Conservation (phyloP, 257 asterid species). For the Scutellaria baicalensis region DNA sequence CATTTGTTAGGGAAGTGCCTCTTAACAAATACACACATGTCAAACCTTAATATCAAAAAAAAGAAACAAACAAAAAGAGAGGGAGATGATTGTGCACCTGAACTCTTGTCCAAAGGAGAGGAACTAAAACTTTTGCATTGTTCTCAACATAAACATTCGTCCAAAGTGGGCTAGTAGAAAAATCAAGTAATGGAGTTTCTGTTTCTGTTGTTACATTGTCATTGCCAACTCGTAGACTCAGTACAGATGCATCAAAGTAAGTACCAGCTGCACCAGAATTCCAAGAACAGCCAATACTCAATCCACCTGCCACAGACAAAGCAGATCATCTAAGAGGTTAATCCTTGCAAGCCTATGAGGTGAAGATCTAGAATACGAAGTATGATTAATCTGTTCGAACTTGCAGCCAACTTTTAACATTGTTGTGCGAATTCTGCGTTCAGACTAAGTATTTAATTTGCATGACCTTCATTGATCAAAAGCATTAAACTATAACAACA, state of each 20-base stretch:
- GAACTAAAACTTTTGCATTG: constrained; percentile 89
- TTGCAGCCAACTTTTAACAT: not conserved
- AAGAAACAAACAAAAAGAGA: not conserved
- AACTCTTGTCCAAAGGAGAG: constrained; percentile 97
- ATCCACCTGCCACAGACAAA: constrained; percentile 67
- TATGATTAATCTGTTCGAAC: not conserved
- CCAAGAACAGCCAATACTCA: constrained; percentile 77
- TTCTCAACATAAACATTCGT: constrained; percentile 93
- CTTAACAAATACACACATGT: not conserved
- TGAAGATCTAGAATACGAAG: constrained; percentile 6
- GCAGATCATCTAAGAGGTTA: constrained; percentile 12
- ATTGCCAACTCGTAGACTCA: constrained; percentile 89
- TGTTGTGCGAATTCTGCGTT: not conserved
- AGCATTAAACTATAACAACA: not conserved
- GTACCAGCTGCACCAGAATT: constrained; percentile 99
- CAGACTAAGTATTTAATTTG: not conserved
- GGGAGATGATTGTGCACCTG: constrained; percentile 52
- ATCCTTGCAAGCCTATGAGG: constrained; percentile 4
- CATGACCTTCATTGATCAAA: not conserved
- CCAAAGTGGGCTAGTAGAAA: constrained; percentile 92
- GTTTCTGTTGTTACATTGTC: constrained; percentile 88
- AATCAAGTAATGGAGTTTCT: constrained; percentile 91
- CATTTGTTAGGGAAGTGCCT: not conserved
- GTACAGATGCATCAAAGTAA: constrained; percentile 80
- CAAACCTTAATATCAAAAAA: not conserved